phyloP scores from a whole-genome alignment of 2,329 filamentous ascomycete genomes.

The Epichloe hybrida region DNA sequence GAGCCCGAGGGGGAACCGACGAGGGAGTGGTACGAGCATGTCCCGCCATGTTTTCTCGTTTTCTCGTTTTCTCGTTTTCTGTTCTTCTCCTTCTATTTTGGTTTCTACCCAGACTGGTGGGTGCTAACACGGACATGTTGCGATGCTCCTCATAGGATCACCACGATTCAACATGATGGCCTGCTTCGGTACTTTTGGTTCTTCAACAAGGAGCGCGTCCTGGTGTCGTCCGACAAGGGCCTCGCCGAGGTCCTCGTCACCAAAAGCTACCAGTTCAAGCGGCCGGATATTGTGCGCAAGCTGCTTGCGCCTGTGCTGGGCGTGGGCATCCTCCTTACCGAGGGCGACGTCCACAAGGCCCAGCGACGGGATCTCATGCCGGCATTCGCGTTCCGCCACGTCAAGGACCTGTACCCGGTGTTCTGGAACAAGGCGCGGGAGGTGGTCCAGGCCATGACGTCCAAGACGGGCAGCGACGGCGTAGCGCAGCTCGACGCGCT shows the following conservation, averaged over 20 bases:
- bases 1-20: constrained; percentile 32
- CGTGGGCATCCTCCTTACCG: constrained; percentile 61
- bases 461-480: constrained; percentile 17
- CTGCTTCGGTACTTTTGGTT: constrained; percentile 52
- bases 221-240: constrained; percentile 48
- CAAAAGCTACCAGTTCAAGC: constrained; percentile 57
- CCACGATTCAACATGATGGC: constrained; percentile 51
- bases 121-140: constrained; percentile 15
- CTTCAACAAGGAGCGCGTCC: constrained; percentile 49
- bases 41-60: not conserved
- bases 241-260: constrained; percentile 57
- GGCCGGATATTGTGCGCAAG: constrained; percentile 40
- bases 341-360: constrained; percentile 80
- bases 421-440: constrained; percentile 72
- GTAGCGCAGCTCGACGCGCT: constrained; percentile 40
- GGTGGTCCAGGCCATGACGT: constrained; percentile 48
- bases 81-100: not conserved
- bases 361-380: constrained; percentile 70
- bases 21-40: constrained; percentile 31
- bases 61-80: no score
- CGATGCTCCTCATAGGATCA: constrained; percentile 32
- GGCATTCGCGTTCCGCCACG: constrained; percentile 72
- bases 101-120: not conserved
- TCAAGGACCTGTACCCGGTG: constrained; percentile 71
- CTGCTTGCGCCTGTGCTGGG: constrained; percentile 53